Conservation (phyloP, 371 early-diverging fungal genomes). For the Apophysomyces elegans region DNA sequence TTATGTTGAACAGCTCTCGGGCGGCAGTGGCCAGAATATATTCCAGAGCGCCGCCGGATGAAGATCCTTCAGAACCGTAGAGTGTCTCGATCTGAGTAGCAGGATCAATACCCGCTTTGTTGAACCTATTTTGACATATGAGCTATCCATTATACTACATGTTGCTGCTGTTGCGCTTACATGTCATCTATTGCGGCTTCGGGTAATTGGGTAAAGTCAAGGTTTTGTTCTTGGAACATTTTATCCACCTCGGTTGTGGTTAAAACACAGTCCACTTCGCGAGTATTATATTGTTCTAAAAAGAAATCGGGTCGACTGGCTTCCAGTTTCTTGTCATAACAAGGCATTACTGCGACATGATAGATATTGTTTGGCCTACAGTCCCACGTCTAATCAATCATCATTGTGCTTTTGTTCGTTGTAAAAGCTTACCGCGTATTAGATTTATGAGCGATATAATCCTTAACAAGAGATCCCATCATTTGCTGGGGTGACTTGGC, state of each 20-base stretch:
- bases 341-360: slow-evolving; percentile 96
- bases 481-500: slow-evolving; percentile 96
- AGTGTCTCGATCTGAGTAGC: slow-evolving; percentile 42
- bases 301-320: slow-evolving; percentile 93
- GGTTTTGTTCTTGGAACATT: slow-evolving; percentile 73
- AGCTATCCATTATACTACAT: no score
- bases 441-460: slow-evolving; percentile 70
- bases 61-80: slow-evolving; percentile 74
- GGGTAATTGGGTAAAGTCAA: slow-evolving; percentile 48
- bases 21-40: slow-evolving; percentile 87
- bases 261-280: slow-evolving; percentile 96
- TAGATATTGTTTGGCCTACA: slow-evolving; percentile 75
- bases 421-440: slow-evolving; percentile 45
- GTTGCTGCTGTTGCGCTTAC: slow-evolving; percentile 25
- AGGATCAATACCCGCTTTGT: slow-evolving; percentile 49
- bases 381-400: not conserved
- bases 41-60: slow-evolving; percentile 91
- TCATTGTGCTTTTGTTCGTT: not conserved
- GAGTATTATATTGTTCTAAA: slow-evolving; percentile 71
- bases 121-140: slow-evolving; percentile 31
- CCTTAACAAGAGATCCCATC: slow-evolving; percentile 91
- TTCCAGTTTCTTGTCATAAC: slow-evolving; percentile 98
- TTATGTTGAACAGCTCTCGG: slow-evolving; percentile 70
- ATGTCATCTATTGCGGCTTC: slow-evolving; percentile 59
- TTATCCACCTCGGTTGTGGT: slow-evolving; percentile 86